These are phyloP conservation scores for Parietichytrium sp. DNA, from an alignment of 108 stramenopile species.

Conservation along the genomic window DNA sequence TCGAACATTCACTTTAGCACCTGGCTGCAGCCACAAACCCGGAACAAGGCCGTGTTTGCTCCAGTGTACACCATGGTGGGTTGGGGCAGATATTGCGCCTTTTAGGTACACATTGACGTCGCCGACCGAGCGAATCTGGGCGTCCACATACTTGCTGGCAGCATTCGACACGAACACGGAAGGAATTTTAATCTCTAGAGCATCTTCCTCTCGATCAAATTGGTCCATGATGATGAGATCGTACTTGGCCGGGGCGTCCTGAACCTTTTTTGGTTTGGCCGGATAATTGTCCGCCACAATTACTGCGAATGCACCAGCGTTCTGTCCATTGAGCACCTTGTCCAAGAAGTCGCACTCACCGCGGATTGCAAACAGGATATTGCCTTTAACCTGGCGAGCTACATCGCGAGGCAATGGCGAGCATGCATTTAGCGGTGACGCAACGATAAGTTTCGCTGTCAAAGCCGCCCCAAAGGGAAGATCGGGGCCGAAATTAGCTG, in stretches of 20 bases:
- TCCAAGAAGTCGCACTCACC: slow-evolving; percentile 28
- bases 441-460: background rate
- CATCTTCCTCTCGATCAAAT: background rate
- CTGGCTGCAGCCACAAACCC: background rate
- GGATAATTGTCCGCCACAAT: slow-evolving; percentile 14
- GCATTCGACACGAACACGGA: slow-evolving; percentile 33
- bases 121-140: background rate
- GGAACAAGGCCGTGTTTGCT: background rate
- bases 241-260: background rate
- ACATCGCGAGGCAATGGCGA: background rate
- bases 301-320: background rate
- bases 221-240: slow-evolving; percentile 36
- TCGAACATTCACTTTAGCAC: background rate
- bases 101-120: background rate
- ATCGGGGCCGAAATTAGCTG: slow-evolving; percentile 21
- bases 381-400: background rate
- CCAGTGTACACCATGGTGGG: slow-evolving; percentile 31
- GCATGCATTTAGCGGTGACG: slow-evolving; percentile 6
- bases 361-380: background rate
- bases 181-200: background rate
- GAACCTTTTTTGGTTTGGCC: background rate
- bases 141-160: background rate
- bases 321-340: slow-evolving; percentile 25
- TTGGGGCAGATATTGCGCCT: background rate
- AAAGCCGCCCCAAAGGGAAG: background rate